A percentile compares a stretch with the other conserved stretches of the same genome.
phyloP scores from a whole-genome alignment of 1,284 basidiomycete genomes.

The Prillingera fragicola region DNA sequence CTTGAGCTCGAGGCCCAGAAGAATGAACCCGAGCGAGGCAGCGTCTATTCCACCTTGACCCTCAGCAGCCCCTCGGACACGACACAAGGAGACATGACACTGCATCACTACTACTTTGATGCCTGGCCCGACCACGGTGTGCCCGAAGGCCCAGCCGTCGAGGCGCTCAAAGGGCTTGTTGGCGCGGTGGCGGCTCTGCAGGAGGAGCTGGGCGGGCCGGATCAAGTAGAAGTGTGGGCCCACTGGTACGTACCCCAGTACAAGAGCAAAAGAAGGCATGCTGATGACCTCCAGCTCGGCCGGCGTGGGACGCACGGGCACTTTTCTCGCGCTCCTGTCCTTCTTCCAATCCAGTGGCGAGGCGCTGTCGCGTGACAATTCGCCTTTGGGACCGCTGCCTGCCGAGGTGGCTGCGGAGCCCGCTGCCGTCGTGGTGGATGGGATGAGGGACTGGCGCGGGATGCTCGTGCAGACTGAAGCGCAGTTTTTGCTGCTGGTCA shows the following conservation, averaged over 20 bases:
- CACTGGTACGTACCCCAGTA: slow-evolving; percentile 47
- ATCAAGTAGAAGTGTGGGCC: slow-evolving; percentile 40
- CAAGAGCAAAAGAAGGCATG: neutral
- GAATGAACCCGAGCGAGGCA: slow-evolving; percentile 3
- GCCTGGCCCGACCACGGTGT: slow-evolving; percentile 45
- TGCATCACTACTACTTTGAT: slow-evolving; percentile 40
- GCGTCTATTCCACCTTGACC: slow-evolving; percentile 16
- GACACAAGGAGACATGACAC: slow-evolving; percentile 7
- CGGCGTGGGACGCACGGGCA: slow-evolving; percentile 42
- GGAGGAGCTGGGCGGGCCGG: slow-evolving; percentile 15
- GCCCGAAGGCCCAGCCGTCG: slow-evolving; percentile 26
- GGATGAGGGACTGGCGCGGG: slow-evolving; percentile 34
- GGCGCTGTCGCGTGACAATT: slow-evolving; percentile 4
- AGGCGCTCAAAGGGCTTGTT: slow-evolving; percentile 27
- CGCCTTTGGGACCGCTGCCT: slow-evolving; percentile 25
- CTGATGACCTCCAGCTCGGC: slow-evolving; percentile 31
- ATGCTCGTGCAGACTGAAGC: slow-evolving; percentile 34
- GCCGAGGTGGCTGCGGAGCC: slow-evolving; percentile 15
- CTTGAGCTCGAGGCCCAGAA: neutral
- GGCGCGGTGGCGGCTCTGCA: slow-evolving; percentile 20
- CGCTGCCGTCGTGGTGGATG: slow-evolving; percentile 32
- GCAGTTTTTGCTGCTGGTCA: slow-evolving; percentile 34
- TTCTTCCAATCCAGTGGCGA: slow-evolving; percentile 11
- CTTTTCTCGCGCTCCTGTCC: slow-evolving; percentile 40
- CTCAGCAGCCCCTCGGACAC: neutral